phyloP scores from a whole-genome alignment of 2,329 filamentous ascomycete species.

The Diaporthe ilicicola region DNA sequence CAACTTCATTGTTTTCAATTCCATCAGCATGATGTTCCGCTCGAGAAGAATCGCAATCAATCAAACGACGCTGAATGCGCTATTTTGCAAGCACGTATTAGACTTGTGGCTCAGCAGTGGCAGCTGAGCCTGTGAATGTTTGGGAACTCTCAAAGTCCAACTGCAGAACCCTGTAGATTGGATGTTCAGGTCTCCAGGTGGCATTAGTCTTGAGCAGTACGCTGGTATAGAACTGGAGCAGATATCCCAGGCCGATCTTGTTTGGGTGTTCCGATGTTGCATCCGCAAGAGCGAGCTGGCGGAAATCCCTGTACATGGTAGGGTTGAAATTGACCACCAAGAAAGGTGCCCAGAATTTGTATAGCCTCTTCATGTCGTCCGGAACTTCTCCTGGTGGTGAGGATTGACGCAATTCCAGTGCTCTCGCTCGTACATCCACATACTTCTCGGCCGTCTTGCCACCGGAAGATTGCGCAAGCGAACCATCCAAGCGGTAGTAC shows the following conservation, averaged over 20 bases:
- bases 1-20: background rate
- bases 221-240: slow-evolving; percentile 70
- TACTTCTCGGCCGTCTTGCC: slow-evolving; percentile 39
- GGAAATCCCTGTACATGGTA: slow-evolving; percentile 80
- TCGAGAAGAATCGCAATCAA: background rate
- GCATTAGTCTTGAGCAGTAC: slow-evolving; percentile 37
- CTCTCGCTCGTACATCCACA: slow-evolving; percentile 48
- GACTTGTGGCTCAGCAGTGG: slow-evolving; percentile 32
- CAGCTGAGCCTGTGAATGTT: slow-evolving; percentile 31
- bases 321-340: slow-evolving; percentile 78
- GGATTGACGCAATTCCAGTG: slow-evolving; percentile 47
- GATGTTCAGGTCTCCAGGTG: slow-evolving; percentile 38
- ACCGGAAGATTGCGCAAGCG: slow-evolving; percentile 27
- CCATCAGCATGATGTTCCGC: background rate
- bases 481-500: slow-evolving; percentile 27
- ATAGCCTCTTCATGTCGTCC: slow-evolving; percentile 71
- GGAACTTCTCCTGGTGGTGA: slow-evolving; percentile 50
- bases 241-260: slow-evolving; percentile 65
- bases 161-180: slow-evolving; percentile 26
- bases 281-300: slow-evolving; percentile 72
- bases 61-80: background rate
- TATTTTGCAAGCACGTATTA: slow-evolving; percentile 7
- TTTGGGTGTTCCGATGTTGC: slow-evolving; percentile 54
- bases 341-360: slow-evolving; percentile 80
- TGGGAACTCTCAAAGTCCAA: slow-evolving; percentile 22